A percentile compares a stretch with the other conserved stretches of the same genome.
These are phyloP conservation scores for Kernera saxatilis DNA, from an alignment of 345 rosid genomes.

Conservation along the genomic window DNA sequence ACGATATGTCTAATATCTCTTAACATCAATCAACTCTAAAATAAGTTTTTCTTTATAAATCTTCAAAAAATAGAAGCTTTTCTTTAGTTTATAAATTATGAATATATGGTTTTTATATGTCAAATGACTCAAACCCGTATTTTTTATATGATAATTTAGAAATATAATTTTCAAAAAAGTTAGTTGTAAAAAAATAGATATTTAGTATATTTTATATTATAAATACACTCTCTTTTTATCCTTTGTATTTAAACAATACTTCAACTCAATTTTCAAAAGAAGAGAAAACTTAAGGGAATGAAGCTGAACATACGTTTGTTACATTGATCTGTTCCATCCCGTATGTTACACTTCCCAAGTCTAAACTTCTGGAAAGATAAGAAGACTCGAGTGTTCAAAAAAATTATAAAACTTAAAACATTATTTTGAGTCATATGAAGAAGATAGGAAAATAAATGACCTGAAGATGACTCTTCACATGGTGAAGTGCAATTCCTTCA, in stretches of 20 bases:
- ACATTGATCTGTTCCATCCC: neutral
- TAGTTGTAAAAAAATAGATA: neutral
- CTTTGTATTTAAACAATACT: neutral
- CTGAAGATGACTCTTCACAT: conserved; percentile 32
- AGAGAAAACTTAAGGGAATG: neutral
- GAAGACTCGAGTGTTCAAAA: neutral
- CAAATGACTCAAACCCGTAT: too few relatives aligned
- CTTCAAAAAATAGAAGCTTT: neutral
- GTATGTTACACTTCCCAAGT: conserved; percentile 23
- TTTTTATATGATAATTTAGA: neutral
- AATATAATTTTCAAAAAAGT: neutral
- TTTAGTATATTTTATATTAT: neutral
- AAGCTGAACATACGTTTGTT: conserved; percentile 12
- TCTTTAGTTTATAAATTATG: neutral
- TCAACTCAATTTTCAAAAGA: neutral
- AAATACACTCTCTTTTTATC: neutral
- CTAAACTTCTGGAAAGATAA: conserved; percentile 23
- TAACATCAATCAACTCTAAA: neutral
- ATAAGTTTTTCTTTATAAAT: neutral
- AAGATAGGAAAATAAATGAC: neutral
- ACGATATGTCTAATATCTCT: neutral
- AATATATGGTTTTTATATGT: neutral
- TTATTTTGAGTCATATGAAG: neutral
- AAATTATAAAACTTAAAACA: neutral
- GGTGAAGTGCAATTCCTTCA: conserved; percentile 29